Evolutionary conservation across 495 filamentous ascomycete species (phyloP).

Genomic region (Aspergillus sclerotioniger): DNA sequence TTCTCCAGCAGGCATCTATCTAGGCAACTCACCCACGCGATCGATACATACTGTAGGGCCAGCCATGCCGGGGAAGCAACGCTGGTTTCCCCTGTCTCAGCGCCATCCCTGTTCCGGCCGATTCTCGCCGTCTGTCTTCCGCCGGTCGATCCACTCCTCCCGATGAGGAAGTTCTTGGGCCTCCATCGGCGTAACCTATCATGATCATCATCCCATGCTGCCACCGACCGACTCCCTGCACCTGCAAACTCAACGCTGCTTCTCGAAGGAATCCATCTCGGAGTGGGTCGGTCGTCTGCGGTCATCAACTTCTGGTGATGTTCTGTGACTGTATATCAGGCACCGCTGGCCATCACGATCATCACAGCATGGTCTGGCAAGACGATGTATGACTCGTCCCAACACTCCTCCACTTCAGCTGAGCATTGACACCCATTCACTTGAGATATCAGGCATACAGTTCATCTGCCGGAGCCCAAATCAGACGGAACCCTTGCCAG

Average conservation of each 20-base stretch:
- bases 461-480: background rate
- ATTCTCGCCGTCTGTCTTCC: constrained; percentile 2
- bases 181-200: background rate
- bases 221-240: background rate
- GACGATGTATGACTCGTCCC: no score
- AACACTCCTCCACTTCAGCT: background rate
- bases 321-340: background rate
- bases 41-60: background rate
- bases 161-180: constrained; percentile 1
- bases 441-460: background rate
- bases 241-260: background rate
- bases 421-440: background rate
- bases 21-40: background rate
- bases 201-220: background rate
- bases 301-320: background rate
- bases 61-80: background rate
- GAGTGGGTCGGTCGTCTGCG: background rate
- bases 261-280: background rate
- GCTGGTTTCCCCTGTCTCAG: background rate
- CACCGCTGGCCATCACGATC: no score
- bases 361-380: no score
- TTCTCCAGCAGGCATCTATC: no score
- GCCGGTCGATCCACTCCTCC: constrained; percentile 1
- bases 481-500: background rate
- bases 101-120: constrained; percentile 2